Base-by-base conservation (phyloP, 306 rosid genomes). In the Benincasa hispida region DNA sequence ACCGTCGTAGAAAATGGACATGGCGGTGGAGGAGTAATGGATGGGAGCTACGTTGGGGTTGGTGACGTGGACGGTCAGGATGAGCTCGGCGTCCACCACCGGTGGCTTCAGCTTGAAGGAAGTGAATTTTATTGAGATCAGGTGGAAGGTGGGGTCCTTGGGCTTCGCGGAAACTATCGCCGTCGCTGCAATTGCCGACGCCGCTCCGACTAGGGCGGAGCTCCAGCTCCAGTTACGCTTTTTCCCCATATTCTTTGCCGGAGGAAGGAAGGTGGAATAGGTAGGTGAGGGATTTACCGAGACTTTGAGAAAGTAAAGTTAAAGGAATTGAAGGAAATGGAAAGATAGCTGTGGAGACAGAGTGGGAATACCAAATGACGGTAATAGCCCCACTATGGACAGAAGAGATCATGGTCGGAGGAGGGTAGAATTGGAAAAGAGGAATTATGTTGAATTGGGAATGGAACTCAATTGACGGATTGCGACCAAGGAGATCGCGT, bases 1-100 rank as follows among this genome's bases (percentile, higher is more conserved):
- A 4, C 91, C 98, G 2, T 82, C 65, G 88, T 93, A 93, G 87
- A 75, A 91, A 65, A 93, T 93, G 60, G 98, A 91, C 97, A 93
- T 86, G 80, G 87, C 70, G 72, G 98, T 79, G 81, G 93, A 85
- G 81, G 93, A 85, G 91, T 90, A 93, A 32, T 86, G 83, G 77
- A 93, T 68, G 18, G 98, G 91, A 0, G 81, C 72, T 27, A 87
- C 76, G 92, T 93, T 93, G 35, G 98, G 98, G 84, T 93, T 93
- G 72, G 91, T 86, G 78, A 90, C 92, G 85, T 94, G 96, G 53
- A 91, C 95, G 79, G 89, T 91, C 63, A 91, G 91, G 75, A 83
- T 57, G 14, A 94, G 78, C 22, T 89, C 98, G 13, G 90, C 86
- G 84, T 91, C 96, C 6, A 91, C 76, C 60, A 84, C 61, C 0